Conservation (phyloP, 1,284 basidiomycete genomes). For the Irpex sp. region DNA sequence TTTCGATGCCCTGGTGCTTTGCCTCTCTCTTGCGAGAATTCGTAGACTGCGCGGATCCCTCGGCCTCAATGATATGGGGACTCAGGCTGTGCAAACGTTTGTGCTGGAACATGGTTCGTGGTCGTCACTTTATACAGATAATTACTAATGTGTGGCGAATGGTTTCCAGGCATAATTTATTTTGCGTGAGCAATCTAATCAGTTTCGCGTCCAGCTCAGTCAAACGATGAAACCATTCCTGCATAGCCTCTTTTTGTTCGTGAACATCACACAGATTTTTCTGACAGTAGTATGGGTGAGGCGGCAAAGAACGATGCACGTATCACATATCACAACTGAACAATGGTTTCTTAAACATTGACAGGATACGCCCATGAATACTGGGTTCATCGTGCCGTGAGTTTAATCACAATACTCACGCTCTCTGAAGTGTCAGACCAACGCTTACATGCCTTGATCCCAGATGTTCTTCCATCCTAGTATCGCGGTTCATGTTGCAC, state of each 20-base stretch:
- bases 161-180: neutral
- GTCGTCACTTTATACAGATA: neutral
- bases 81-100: neutral
- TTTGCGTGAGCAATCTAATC: neutral
- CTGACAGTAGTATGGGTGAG: no score
- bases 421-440: no score
- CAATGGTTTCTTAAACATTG: no score
- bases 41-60: neutral
- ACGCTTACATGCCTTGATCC: no score
- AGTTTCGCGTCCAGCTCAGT: neutral
- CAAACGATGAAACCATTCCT: constrained; percentile 1
- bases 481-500: no score
- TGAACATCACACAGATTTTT: no score
- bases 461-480: no score
- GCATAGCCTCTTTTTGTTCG: neutral
- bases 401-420: no score
- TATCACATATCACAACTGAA: no score
- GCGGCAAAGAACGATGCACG: no score
- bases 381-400: no score
- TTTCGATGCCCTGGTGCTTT: neutral
- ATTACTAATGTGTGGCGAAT: neutral
- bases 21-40: neutral
- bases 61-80: neutral
- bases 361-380: no score
- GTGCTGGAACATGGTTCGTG: neutral